Percentiles rank a stretch among this genome's conserved stretches.
phyloP scores from a whole-genome alignment of 148 eudicot species.

The Spergularia marina region DNA sequence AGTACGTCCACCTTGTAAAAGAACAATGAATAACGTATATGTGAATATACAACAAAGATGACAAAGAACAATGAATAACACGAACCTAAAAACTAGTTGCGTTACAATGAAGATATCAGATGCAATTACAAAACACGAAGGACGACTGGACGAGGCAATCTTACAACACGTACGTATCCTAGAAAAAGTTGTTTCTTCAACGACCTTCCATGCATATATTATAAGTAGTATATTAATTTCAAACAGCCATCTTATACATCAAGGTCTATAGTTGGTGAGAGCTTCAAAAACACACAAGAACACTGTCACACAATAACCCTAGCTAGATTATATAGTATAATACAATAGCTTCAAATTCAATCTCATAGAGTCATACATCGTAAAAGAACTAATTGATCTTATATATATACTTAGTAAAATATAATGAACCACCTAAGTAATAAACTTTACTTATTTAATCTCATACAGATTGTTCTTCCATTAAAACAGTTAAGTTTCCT shows the following conservation, averaged over 20 bases:
- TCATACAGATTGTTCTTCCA: conserved; percentile 3
- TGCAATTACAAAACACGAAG: too few species aligned
- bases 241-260: conserved; percentile 27
- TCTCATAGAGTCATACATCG: neutral
- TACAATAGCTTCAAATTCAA: neutral
- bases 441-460: neutral
- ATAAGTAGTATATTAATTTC: conserved; percentile 18
- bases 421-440: conserved; percentile 6
- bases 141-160: too few species aligned
- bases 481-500: conserved; percentile 16
- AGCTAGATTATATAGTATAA: neutral
- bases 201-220: conserved; percentile 19
- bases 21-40: too few species aligned
- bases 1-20: too few species aligned
- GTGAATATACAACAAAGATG: too few species aligned
- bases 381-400: neutral
- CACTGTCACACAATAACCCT: conserved; percentile 24
- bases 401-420: conserved; percentile 4
- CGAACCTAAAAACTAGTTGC: too few species aligned
- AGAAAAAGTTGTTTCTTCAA: conserved; percentile 23
- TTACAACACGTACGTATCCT: neutral
- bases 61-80: too few species aligned
- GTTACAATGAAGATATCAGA: too few species aligned
- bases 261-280: conserved; percentile 55
- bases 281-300: conserved; percentile 38